Evolutionary conservation across 148 eudicot genomes (phyloP).

Genomic region (Vaccinium corymbosum): DNA sequence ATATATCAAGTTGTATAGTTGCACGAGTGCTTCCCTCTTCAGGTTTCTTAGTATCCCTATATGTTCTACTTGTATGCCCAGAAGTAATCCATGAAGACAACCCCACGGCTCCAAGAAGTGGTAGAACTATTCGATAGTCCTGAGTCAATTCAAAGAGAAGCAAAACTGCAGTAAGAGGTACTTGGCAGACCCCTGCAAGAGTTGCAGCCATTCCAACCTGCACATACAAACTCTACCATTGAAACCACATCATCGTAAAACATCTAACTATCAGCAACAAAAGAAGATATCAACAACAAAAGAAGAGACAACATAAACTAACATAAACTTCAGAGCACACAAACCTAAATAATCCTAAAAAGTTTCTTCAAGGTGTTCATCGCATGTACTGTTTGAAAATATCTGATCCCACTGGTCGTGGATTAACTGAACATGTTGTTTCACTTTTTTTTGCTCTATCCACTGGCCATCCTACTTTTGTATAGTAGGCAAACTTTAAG

Average conservation of each 20-base stretch:
- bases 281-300: constrained; percentile 2
- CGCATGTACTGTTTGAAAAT: not conserved
- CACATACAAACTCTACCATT: constrained; percentile 7
- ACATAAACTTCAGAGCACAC: not conserved
- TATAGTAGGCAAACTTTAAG: not conserved
- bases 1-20: constrained; percentile 26
- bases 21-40: constrained; percentile 22
- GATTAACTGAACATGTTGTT: not conserved
- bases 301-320: not conserved
- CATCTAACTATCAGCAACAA: constrained; percentile 2
- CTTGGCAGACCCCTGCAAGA: constrained; percentile 95
- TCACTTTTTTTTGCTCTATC: not conserved
- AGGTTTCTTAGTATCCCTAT: constrained; percentile 20
- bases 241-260: constrained; percentile 13
- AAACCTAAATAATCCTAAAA: not conserved
- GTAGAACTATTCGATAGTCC: constrained; percentile 88
- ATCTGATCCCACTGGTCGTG: not conserved
- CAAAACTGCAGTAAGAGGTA: constrained; percentile 85
- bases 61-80: constrained; percentile 43
- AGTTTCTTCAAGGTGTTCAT: constrained; percentile 1
- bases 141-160: constrained; percentile 93
- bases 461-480: not conserved
- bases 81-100: constrained; percentile 87
- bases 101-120: constrained; percentile 94
- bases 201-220: constrained; percentile 99